These are phyloP conservation scores for Beauveria sp. DNA, from an alignment of 2,329 filamentous ascomycete genomes.

Conservation along the genomic window DNA sequence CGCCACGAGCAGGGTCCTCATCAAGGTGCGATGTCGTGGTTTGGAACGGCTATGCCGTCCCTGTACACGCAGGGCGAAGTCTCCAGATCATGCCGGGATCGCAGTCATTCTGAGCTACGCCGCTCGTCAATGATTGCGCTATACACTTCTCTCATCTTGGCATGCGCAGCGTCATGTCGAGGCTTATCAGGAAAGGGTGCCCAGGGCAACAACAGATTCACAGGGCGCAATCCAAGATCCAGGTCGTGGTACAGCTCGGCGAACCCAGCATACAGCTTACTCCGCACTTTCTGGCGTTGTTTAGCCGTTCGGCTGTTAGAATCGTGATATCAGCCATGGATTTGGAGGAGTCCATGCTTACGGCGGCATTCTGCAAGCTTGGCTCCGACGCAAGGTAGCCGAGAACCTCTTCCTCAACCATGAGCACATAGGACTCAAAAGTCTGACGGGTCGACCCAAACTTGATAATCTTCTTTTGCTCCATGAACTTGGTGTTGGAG, in stretches of 20 bases:
- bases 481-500: slow-evolving; percentile 77
- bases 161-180: slow-evolving; percentile 61
- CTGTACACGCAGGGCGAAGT: slow-evolving; percentile 69
- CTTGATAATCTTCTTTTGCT: slow-evolving; percentile 81
- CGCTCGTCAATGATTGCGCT: slow-evolving; percentile 61
- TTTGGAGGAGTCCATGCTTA: slow-evolving; percentile 55
- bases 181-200: slow-evolving; percentile 69
- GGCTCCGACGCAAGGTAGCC: slow-evolving; percentile 53
- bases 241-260: slow-evolving; percentile 73
- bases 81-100: slow-evolving; percentile 66
- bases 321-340: slow-evolving; percentile 72
- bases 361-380: slow-evolving; percentile 50
- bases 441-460: slow-evolving; percentile 59
- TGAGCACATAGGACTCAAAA: slow-evolving; percentile 57
- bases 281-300: slow-evolving; percentile 69
- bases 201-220: slow-evolving; percentile 80
- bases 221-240: slow-evolving; percentile 63
- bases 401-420: slow-evolving; percentile 63
- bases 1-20: slow-evolving; percentile 80
- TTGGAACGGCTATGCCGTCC: slow-evolving; percentile 58
- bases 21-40: slow-evolving; percentile 73
- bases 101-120: slow-evolving; percentile 33
- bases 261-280: slow-evolving; percentile 62
- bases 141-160: slow-evolving; percentile 63
- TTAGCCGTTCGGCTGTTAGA: slow-evolving; percentile 72